These are phyloP conservation scores for Endocladia muricata DNA, from an alignment of 31 red algal genomes.

Conservation along the genomic window DNA sequence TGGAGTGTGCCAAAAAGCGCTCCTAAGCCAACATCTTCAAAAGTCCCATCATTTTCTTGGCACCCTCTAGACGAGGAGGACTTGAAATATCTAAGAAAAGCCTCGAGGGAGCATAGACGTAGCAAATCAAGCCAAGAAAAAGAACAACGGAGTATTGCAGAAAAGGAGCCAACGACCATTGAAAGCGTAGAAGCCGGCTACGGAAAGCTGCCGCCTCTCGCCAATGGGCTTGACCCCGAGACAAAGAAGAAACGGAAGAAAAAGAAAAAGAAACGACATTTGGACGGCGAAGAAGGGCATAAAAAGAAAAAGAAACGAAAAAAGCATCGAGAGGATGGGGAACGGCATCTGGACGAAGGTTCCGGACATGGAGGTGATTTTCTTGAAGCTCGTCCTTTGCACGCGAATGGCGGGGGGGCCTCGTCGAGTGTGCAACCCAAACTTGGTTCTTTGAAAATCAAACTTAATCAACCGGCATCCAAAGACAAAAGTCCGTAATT, in stretches of 20 bases:
- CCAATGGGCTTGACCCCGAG: neutral
- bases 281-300: conserved; percentile 36
- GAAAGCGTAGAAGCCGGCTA: neutral
- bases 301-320: conserved; percentile 46
- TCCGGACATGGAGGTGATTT: neutral
- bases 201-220: neutral
- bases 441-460: conserved; percentile 45
- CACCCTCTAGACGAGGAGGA: conserved; percentile 47
- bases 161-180: neutral
- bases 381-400: neutral
- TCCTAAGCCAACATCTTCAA: no score
- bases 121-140: neutral
- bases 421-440: conserved; percentile 3
- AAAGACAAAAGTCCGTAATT: neutral
- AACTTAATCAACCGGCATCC: neutral
- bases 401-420: neutral
- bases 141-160: neutral
- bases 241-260: conserved; percentile 48
- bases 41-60: conserved; percentile 49
- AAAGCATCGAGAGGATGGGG: conserved; percentile 7
- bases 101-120: conserved; percentile 24
- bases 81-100: conserved; percentile 16
- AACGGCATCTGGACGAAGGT: neutral
- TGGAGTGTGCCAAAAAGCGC: neutral
- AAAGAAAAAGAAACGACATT: conserved; percentile 45